phyloP scores from a whole-genome alignment of 768 basidiomycete genomes.

The Calocera cornea region DNA sequence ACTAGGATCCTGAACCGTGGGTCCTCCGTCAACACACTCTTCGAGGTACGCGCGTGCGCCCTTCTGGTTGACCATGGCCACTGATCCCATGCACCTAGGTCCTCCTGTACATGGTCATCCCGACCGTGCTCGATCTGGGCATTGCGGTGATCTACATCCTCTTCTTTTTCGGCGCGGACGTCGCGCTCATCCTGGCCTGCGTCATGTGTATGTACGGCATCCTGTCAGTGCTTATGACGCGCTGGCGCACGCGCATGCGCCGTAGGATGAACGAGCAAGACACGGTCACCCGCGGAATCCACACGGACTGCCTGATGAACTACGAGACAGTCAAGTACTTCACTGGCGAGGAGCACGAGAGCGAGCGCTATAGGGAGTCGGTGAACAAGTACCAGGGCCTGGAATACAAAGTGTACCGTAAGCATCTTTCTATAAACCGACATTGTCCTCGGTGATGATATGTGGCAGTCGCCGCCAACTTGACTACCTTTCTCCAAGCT shows the following conservation, averaged over 20 bases:
- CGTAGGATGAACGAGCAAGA: constrained; percentile 73
- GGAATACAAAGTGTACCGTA: constrained; percentile 62
- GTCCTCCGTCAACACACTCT: constrained; percentile 69
- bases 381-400: constrained; percentile 58
- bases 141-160: constrained; percentile 58
- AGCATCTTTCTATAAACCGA: constrained; percentile 18
- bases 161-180: constrained; percentile 14
- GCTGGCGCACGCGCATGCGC: constrained; percentile 60
- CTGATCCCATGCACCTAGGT: constrained; percentile 31
- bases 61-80: background rate
- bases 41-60: constrained; percentile 38
- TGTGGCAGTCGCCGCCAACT: constrained; percentile 46
- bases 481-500: constrained; percentile 67
- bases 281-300: constrained; percentile 66
- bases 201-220: constrained; percentile 59
- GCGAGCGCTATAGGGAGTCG: constrained; percentile 53
- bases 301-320: constrained; percentile 52
- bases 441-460: constrained; percentile 10
- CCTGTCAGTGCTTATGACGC: constrained; percentile 39
- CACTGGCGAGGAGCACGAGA: constrained; percentile 71
- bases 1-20: constrained; percentile 71
- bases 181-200: constrained; percentile 48
- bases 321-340: constrained; percentile 73
- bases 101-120: constrained; percentile 69
- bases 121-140: constrained; percentile 67